Conservation (phyloP, 2,329 filamentous ascomycete genomes). For the Sporothrix euskadiensis region DNA sequence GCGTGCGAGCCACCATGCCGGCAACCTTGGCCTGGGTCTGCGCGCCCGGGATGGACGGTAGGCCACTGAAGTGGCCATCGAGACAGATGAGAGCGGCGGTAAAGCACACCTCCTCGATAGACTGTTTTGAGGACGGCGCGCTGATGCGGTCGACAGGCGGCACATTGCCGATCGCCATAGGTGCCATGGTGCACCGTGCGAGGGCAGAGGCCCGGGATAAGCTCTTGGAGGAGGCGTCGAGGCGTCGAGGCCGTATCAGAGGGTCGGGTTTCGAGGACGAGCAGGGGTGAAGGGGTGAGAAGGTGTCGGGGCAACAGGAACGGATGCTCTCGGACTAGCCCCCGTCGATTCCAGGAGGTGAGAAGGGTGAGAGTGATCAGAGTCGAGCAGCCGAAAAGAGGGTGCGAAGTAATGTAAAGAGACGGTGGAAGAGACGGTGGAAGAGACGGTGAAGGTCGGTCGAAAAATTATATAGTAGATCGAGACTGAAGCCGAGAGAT, state of each 20-base stretch:
- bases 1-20: slow-evolving; percentile 59
- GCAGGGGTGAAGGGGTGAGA: background rate
- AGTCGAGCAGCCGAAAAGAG: background rate
- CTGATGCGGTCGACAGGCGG: slow-evolving; percentile 35
- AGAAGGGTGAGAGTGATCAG: background rate
- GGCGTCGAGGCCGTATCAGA: background rate
- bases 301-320: background rate
- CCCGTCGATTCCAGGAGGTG: background rate
- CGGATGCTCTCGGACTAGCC: background rate
- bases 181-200: slow-evolving; percentile 31
- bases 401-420: background rate
- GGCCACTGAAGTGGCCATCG: slow-evolving; percentile 61
- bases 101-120: slow-evolving; percentile 65
- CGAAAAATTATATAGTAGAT: background rate
- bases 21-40: slow-evolving; percentile 56
- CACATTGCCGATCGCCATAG: slow-evolving; percentile 32
- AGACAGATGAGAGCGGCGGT: slow-evolving; percentile 61
- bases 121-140: slow-evolving; percentile 42
- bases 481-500: background rate
- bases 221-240: background rate
- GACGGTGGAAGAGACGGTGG: too few relatives aligned
- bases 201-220: background rate
- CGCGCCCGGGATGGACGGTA: slow-evolving; percentile 56
- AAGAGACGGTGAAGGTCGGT: slow-evolving; percentile 10
- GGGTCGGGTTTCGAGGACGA: background rate